Conservation (phyloP, 129 eudicot genomes). For the Chrysanthemum makinoi region DNA sequence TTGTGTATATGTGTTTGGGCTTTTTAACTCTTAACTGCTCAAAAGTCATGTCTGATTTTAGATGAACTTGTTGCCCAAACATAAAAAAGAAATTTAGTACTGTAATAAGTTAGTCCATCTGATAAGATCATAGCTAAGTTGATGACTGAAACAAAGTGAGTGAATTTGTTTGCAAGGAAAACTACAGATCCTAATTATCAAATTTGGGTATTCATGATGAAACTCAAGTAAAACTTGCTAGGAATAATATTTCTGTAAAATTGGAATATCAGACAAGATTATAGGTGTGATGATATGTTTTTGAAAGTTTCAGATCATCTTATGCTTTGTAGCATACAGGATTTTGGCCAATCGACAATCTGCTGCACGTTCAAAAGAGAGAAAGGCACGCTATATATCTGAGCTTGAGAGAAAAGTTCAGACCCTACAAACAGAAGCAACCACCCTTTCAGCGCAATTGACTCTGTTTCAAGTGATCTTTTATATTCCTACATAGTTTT, state of each 20-base stretch:
- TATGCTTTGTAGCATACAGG: slow-evolving; percentile 40
- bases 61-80: not conserved
- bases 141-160: not conserved
- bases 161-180: not conserved
- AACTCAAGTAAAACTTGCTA: not conserved
- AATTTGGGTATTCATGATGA: not conserved
- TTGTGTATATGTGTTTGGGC: too few species aligned
- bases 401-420: slow-evolving; percentile 92
- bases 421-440: slow-evolving; percentile 84
- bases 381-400: slow-evolving; percentile 73
- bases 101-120: too few species aligned
- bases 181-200: not conserved
- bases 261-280: not conserved
- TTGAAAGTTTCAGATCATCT: slow-evolving; percentile 25
- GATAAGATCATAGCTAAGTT: not conserved
- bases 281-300: slow-evolving; percentile 1
- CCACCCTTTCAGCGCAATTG: slow-evolving; percentile 83
- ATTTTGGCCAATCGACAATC: slow-evolving; percentile 94
- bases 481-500: not conserved
- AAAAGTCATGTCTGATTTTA: too few species aligned
- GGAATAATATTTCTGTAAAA: not conserved
- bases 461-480: slow-evolving; percentile 65
- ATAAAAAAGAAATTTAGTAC: not conserved
- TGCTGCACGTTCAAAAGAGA: slow-evolving; percentile 90
- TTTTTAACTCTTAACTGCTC: too few species aligned